These are phyloP conservation scores for Tolypocladium ophioglossoides DNA, from an alignment of 2,329 filamentous ascomycete genomes.

Conservation along the genomic window DNA sequence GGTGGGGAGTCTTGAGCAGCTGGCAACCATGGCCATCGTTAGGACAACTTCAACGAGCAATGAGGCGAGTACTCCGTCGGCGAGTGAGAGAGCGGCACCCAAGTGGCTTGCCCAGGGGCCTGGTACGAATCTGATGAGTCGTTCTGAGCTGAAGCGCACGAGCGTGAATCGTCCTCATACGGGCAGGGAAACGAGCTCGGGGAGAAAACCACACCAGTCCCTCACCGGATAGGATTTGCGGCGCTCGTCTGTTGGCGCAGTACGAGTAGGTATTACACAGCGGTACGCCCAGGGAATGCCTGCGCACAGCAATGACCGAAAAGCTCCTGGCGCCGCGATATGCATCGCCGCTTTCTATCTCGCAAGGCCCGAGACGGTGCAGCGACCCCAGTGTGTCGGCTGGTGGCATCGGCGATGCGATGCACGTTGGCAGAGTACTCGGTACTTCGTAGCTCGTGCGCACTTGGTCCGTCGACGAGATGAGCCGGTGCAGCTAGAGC, in stretches of 20 bases:
- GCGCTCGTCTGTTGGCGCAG: background rate
- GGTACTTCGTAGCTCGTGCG: background rate
- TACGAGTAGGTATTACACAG: too few species aligned
- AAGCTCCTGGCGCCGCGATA: background rate
- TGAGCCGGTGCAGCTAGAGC: background rate
- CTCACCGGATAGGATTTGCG: background rate
- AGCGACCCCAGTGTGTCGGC: background rate
- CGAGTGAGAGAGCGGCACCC: background rate
- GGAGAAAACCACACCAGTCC: background rate
- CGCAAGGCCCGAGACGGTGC: background rate
- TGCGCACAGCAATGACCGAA: too few species aligned
- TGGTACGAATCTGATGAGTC: background rate
- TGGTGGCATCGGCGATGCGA: background rate
- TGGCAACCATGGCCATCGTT: background rate
- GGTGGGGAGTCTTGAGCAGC: background rate
- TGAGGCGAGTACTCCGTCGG: too few species aligned
- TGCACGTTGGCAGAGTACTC: background rate
- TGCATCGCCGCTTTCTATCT: background rate
- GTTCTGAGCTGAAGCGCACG: background rate
- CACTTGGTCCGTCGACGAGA: background rate
- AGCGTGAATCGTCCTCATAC: background rate
- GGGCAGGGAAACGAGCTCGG: background rate
- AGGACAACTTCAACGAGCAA: too few species aligned
- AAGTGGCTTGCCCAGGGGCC: background rate
- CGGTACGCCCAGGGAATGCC: too few species aligned